A percentile compares a stretch with the other conserved stretches of the same genome.
These are phyloP conservation scores for Hypoxylon sp. DNA, from an alignment of 2,329 filamentous ascomycete genomes.

Conservation along the genomic window DNA sequence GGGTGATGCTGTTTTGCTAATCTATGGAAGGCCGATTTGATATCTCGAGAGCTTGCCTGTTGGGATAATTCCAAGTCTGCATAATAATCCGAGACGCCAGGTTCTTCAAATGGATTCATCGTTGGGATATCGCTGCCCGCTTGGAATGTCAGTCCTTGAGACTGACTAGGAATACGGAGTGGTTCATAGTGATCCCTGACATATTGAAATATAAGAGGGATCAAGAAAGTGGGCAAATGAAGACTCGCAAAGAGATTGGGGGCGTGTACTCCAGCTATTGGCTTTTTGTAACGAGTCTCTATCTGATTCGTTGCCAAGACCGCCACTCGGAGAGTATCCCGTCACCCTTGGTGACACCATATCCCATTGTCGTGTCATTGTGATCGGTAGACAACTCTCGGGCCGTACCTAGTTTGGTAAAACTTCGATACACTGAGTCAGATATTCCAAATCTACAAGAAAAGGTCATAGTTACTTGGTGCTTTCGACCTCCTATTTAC, in stretches of 20 bases:
- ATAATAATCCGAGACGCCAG: slow-evolving; percentile 26
- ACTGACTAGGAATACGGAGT: not conserved
- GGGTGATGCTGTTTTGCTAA: slow-evolving; percentile 35
- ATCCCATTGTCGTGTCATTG: not conserved
- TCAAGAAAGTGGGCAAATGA: slow-evolving; percentile 7
- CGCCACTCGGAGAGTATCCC: not conserved
- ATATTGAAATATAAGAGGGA: not conserved
- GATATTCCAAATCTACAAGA: no score
- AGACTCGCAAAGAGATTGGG: not conserved
- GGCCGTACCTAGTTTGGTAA: not conserved
- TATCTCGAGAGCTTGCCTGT: slow-evolving; percentile 30
- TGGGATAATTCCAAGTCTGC: slow-evolving; percentile 24
- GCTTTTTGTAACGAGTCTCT: slow-evolving; percentile 1
- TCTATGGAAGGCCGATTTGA: slow-evolving; percentile 29
- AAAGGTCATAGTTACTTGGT: no score
- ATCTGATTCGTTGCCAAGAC: slow-evolving; percentile 2
- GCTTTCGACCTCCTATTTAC: no score
- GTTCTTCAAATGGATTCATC: slow-evolving; percentile 13
- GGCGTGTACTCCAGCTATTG: slow-evolving; percentile 29
- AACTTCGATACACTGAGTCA: no score
- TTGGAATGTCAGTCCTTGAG: not conserved
- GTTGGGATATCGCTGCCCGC: not conserved
- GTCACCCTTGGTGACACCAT: not conserved
- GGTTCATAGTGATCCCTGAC: not conserved
- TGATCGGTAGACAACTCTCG: not conserved